Percentiles rank a stretch among this genome's conserved stretches.
Evolutionary conservation across 768 basidiomycete species (phyloP).

Genomic region (Panus rudis): DNA sequence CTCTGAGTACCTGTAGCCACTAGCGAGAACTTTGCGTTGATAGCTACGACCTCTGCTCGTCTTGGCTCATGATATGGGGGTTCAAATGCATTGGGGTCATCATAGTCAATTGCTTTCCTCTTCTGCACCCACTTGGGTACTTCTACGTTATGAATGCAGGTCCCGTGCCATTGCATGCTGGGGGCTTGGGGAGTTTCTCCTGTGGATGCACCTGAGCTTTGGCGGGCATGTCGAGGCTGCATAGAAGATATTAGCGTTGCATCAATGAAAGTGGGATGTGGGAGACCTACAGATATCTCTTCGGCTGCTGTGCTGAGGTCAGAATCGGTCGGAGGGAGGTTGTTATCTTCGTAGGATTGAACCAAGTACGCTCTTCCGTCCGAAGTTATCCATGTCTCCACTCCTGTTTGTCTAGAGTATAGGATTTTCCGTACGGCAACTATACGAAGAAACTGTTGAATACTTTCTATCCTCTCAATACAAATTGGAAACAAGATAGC

Average conservation of each 20-base stretch:
- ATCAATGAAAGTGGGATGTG: not conserved
- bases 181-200: too few species aligned
- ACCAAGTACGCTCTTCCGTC: slow-evolving; percentile 82
- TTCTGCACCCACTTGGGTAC: slow-evolving; percentile 78
- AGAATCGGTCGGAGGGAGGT: not conserved
- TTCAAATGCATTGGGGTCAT: slow-evolving; percentile 25
- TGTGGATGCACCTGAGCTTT: slow-evolving; percentile 2
- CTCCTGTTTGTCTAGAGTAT: slow-evolving; percentile 47
- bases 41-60: slow-evolving; percentile 54
- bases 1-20: slow-evolving; percentile 72
- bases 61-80: slow-evolving; percentile 56
- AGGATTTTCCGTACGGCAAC: slow-evolving; percentile 64
- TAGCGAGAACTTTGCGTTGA: slow-evolving; percentile 78
- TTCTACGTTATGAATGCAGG: slow-evolving; percentile 71
- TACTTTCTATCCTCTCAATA: not conserved
- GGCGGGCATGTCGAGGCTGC: too few species aligned
- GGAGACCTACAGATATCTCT: too few species aligned
- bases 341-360: slow-evolving; percentile 39
- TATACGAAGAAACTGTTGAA: slow-evolving; percentile 21
- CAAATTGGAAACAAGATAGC: slow-evolving; percentile 11
- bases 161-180: slow-evolving; percentile 54
- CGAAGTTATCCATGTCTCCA: slow-evolving; percentile 81
- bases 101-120: slow-evolving; percentile 49
- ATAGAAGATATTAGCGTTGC: too few species aligned
- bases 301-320: slow-evolving; percentile 13